Conservation (phyloP, 352 stramenopile genomes). For the Phytophthora idaei region DNA sequence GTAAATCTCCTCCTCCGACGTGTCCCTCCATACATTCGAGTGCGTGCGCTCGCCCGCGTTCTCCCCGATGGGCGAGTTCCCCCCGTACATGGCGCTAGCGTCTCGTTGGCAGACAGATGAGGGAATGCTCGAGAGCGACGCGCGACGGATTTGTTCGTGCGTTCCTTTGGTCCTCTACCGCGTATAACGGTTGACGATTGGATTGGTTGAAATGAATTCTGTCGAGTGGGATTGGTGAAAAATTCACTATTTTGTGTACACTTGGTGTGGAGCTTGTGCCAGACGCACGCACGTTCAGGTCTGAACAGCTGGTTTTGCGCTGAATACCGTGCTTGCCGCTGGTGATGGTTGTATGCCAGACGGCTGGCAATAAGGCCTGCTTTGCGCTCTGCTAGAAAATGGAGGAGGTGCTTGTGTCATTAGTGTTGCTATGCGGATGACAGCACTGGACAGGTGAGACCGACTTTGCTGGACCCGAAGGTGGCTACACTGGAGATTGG, state of each 20-base stretch:
- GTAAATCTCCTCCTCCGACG: constrained; percentile 72
- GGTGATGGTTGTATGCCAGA: constrained; percentile 6
- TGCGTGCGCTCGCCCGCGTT: constrained; percentile 37
- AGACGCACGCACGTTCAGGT: constrained; percentile 1
- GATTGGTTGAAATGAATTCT: constrained; percentile 6
- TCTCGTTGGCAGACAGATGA: background rate
- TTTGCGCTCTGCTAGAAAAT: background rate
- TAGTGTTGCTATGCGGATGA: background rate
- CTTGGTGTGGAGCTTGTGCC: constrained; percentile 7
- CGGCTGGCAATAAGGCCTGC: background rate
- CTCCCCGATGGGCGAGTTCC: constrained; percentile 37
- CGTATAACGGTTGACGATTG: background rate
- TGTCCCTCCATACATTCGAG: constrained; percentile 78
- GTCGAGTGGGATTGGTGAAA: constrained; percentile 6
- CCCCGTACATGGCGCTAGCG: constrained; percentile 32
- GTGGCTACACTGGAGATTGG: constrained; percentile 12
- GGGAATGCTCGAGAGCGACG: constrained; percentile 17
- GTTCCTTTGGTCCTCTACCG: constrained; percentile 9
- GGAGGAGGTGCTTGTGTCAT: background rate
- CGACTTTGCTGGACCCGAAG: constrained; percentile 10
- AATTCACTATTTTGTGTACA: background rate
- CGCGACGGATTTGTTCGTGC: constrained; percentile 2
- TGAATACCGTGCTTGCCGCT: constrained; percentile 9
- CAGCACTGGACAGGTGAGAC: constrained; percentile 6
- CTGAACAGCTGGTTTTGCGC: constrained; percentile 12